phyloP scores from a whole-genome alignment of 148 eudicot species.

The Suaeda aralocaspica region DNA sequence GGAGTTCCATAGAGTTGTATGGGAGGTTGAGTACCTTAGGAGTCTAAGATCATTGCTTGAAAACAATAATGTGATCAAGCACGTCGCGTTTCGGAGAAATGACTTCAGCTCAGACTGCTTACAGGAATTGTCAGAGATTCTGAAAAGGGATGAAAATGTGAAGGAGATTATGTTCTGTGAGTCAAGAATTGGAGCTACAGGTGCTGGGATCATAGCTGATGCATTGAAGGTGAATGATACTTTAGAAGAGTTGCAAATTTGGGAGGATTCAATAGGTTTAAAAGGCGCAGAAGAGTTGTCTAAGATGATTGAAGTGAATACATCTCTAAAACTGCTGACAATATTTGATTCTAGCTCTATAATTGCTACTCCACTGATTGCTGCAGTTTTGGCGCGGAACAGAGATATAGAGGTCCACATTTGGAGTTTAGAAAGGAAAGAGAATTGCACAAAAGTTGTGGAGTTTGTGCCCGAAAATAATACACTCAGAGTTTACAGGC shows the following conservation, averaged over 20 bases:
- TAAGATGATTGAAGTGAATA: constrained; percentile 78
- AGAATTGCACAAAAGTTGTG: constrained; percentile 53
- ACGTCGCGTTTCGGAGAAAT: constrained; percentile 49
- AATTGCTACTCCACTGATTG: constrained; percentile 64
- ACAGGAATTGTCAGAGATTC: constrained; percentile 43
- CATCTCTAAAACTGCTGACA: constrained; percentile 56
- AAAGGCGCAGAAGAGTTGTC: constrained; percentile 88
- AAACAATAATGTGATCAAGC: constrained; percentile 41
- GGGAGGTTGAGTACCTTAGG: constrained; percentile 53
- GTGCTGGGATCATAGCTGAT: constrained; percentile 62
- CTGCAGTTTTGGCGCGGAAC: constrained; percentile 82
- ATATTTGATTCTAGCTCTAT: constrained; percentile 59
- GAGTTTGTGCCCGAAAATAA: constrained; percentile 65
- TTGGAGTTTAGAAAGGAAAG: constrained; percentile 52
- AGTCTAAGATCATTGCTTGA: constrained; percentile 40
- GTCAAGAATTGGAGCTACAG: constrained; percentile 58
- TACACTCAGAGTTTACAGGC: constrained; percentile 54
- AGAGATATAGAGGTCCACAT: constrained; percentile 71
- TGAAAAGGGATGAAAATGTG: constrained; percentile 48
- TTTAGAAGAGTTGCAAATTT: constrained; percentile 76
- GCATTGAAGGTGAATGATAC: constrained; percentile 61
- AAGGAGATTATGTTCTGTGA: constrained; percentile 65
- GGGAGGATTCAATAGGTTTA: constrained; percentile 81
- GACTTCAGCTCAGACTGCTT: constrained; percentile 49
- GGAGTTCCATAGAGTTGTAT: constrained; percentile 68